phyloP scores from a whole-genome alignment of 2,329 filamentous ascomycete species.

The Aspergillus sp. region DNA sequence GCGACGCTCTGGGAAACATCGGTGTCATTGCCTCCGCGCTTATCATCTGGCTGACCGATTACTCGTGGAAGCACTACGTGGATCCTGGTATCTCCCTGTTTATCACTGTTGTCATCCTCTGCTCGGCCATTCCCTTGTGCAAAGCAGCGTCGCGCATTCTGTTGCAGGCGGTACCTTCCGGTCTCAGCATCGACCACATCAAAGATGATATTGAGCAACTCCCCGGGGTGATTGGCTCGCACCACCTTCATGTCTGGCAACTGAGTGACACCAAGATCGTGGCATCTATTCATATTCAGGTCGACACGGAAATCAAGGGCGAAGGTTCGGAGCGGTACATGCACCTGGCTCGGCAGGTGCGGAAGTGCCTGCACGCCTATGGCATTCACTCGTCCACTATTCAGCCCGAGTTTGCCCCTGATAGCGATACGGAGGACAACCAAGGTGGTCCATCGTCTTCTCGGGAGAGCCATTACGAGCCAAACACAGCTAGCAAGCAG shows the following conservation, averaged over 20 bases:
- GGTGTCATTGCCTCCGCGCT: constrained; percentile 58
- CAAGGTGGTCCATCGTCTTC: constrained; percentile 16
- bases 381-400: constrained; percentile 97
- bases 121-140: constrained; percentile 45
- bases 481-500: constrained; percentile 11
- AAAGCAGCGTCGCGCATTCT: constrained; percentile 64
- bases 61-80: constrained; percentile 74
- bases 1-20: constrained; percentile 43
- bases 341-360: constrained; percentile 73
- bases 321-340: constrained; percentile 77
- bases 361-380: constrained; percentile 85
- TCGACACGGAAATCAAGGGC: constrained; percentile 81
- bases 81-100: constrained; percentile 89
- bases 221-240: constrained; percentile 79
- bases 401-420: constrained; percentile 69
- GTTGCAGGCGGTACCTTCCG: constrained; percentile 85
- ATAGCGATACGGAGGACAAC: constrained; percentile 29
- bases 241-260: constrained; percentile 97
- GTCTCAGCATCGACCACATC: constrained; percentile 82
- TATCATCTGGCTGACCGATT: constrained; percentile 85
- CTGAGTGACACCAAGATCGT: constrained; percentile 91
- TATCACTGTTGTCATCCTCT: constrained; percentile 71
- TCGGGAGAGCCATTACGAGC: constrained; percentile 9
- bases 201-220: constrained; percentile 83
- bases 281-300: constrained; percentile 86